Base-by-base conservation (phyloP, 805 yeast species). In the Metschnikowia corniflorae region DNA sequence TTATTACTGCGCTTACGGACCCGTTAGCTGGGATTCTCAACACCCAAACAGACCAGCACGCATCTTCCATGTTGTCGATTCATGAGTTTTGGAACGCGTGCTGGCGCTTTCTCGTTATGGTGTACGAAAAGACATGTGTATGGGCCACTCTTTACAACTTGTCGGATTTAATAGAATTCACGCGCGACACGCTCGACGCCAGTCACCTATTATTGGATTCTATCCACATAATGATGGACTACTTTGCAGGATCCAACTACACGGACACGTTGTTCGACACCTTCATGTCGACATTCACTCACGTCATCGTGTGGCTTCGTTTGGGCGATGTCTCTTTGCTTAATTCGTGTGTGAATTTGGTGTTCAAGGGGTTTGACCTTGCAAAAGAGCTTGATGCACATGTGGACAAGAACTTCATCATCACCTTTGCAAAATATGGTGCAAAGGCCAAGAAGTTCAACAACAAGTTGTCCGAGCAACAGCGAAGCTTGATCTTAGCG, bases 291-390 rank as follows among this genome's bases (percentile, higher is more conserved):
- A 77, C 93, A 0, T 76, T 89, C 42, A 71, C 71, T 10, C 68
- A 78, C 35, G 79, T 86, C 68, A 70, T 86, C 22, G 80, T 78
- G 26, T 85, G 97, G 94, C 67, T 91, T 19, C 71, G 93, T 41
- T 65, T 91, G 31, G 86, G 91, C 41, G 97, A 89, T 58, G 67
- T 75, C 6, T 83, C 87, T 2, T 65, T 91, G 30, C 63, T 86
- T 29, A 72, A 71, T 17, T 74, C 86, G 1, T 86, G 96, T 66
- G 89, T 86, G 5, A 70, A 72, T 16, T 64, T 87, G 31, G 82
- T 85, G 4, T 72, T 79, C 33, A 71, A 74, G 28, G 78, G 86
- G 0, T 67, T 87, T 30, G 84, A 80, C 46, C 58, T 84, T 29
- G 85, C 88, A 0, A 58, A 63, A 20, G 80, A 77, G 26, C 62